These are phyloP conservation scores for Pseudopediastrum boryanum DNA, from an alignment of 139 green algal genomes.

Conservation along the genomic window DNA sequence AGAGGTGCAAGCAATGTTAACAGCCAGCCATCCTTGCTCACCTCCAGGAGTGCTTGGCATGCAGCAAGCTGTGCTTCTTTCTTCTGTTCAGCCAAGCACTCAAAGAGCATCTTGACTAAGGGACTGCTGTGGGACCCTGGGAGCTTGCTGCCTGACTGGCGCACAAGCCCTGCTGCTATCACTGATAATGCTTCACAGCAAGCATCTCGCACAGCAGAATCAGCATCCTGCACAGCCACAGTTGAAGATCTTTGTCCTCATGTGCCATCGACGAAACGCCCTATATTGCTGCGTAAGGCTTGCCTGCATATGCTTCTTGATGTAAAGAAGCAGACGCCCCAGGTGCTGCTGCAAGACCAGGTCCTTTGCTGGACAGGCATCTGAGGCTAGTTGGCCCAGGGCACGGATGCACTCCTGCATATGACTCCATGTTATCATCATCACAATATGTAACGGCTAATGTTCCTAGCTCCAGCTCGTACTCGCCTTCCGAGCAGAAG, in stretches of 20 bases:
- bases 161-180: slow-evolving; percentile 36
- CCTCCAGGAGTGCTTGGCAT: slow-evolving; percentile 42
- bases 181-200: slow-evolving; percentile 38
- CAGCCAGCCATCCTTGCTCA: slow-evolving; percentile 29
- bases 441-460: background rate
- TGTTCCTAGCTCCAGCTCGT: background rate
- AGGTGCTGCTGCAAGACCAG: slow-evolving; percentile 41
- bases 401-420: slow-evolving; percentile 44
- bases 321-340: slow-evolving; percentile 39
- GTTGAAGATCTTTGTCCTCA: background rate
- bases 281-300: background rate
- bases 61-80: slow-evolving; percentile 47
- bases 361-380: slow-evolving; percentile 34
- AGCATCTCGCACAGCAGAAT: slow-evolving; percentile 46
- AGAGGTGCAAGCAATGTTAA: too few species aligned
- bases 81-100: slow-evolving; percentile 48
- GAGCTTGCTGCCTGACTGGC: background rate
- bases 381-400: slow-evolving; percentile 37
- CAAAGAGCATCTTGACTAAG: slow-evolving; percentile 42
- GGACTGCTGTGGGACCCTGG: slow-evolving; percentile 22
- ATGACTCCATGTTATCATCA: background rate
- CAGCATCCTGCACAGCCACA: slow-evolving; percentile 43
- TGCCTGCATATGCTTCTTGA: slow-evolving; percentile 48
- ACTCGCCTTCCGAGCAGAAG: slow-evolving; percentile 44
- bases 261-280: background rate